phyloP scores from a whole-genome alignment of 352 stramenopile species.

The Pseudoperonospora humuli region DNA sequence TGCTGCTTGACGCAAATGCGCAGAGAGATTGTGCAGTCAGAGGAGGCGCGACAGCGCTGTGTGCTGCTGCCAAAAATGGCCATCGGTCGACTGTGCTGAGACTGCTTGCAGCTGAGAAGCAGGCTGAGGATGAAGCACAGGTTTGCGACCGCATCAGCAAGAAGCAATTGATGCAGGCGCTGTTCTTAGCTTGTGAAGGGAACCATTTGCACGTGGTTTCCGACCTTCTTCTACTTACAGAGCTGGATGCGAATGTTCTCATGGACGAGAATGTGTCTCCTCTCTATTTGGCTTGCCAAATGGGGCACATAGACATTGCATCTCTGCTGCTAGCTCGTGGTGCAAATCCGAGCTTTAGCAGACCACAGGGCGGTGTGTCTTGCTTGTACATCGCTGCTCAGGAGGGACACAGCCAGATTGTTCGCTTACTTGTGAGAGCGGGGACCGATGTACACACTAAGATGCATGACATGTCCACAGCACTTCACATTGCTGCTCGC shows the following conservation, averaged over 20 bases:
- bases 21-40: slow-evolving; percentile 32
- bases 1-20: slow-evolving; percentile 42
- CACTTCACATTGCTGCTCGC: slow-evolving; percentile 69
- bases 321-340: slow-evolving; percentile 46
- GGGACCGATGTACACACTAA: slow-evolving; percentile 49
- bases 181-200: slow-evolving; percentile 77
- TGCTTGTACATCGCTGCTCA: slow-evolving; percentile 77
- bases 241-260: slow-evolving; percentile 55
- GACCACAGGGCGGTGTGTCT: slow-evolving; percentile 53
- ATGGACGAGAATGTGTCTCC: slow-evolving; percentile 76
- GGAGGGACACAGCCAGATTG: slow-evolving; percentile 60
- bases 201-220: slow-evolving; percentile 55
- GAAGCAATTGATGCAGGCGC: slow-evolving; percentile 41
- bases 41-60: slow-evolving; percentile 58
- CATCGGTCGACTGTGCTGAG: slow-evolving; percentile 45
- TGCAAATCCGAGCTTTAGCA: slow-evolving; percentile 58
- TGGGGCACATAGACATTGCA: slow-evolving; percentile 63
- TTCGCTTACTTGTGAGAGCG: slow-evolving; percentile 40
- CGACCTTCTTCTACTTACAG: slow-evolving; percentile 48
- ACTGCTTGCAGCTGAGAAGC: slow-evolving; percentile 37
- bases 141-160: slow-evolving; percentile 4
- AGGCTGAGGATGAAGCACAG: slow-evolving; percentile 8
- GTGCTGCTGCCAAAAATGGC: slow-evolving; percentile 71
- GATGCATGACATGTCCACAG: slow-evolving; percentile 74
- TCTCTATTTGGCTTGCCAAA: slow-evolving; percentile 80